Percentiles rank a stretch among this genome's conserved stretches.
Conservation (phyloP, 257 asterid species). For the Anisodus tanguticus region DNA sequence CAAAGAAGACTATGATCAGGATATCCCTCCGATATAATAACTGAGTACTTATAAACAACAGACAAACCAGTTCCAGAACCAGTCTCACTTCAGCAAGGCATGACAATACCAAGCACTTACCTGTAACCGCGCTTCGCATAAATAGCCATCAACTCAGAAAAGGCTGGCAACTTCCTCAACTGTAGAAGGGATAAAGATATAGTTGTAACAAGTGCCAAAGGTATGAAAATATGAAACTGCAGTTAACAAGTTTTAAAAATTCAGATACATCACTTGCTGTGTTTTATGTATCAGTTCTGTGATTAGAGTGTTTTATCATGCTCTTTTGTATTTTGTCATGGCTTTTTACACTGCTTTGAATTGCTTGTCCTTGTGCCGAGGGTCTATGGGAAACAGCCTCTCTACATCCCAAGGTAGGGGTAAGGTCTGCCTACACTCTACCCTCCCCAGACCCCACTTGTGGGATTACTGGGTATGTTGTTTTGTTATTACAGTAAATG, state of each 20-base stretch:
- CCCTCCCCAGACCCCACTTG: too few relatives aligned
- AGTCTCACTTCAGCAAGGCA: conserved; percentile 5
- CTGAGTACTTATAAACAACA: conserved; percentile 11
- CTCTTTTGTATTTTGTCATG: too few relatives aligned
- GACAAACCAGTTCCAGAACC: conserved; percentile 3
- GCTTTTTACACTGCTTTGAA: too few relatives aligned
- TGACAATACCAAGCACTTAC: conserved; percentile 44
- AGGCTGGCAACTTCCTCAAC: conserved; percentile 77
- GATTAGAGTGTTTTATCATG: background rate
- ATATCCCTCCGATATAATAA: background rate
- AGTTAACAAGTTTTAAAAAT: background rate
- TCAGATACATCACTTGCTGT: conserved; percentile 1
- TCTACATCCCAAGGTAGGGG: too few relatives aligned
- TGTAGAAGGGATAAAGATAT: conserved; percentile 43
- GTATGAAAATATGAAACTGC: background rate
- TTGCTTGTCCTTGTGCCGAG: too few relatives aligned
- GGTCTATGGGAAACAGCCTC: too few relatives aligned
- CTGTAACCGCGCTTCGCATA: conserved; percentile 81
- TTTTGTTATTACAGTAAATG: background rate
- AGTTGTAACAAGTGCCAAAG: background rate
- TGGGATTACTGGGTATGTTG: too few relatives aligned
- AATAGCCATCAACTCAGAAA: conserved; percentile 64
- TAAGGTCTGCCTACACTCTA: too few relatives aligned
- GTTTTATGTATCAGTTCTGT: background rate
- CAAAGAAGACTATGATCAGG: background rate